A percentile compares a stretch with the other conserved stretches of the same genome.
Conservation (phyloP, 495 filamentous ascomycete genomes). For the Aspergillus bertholletiae region DNA sequence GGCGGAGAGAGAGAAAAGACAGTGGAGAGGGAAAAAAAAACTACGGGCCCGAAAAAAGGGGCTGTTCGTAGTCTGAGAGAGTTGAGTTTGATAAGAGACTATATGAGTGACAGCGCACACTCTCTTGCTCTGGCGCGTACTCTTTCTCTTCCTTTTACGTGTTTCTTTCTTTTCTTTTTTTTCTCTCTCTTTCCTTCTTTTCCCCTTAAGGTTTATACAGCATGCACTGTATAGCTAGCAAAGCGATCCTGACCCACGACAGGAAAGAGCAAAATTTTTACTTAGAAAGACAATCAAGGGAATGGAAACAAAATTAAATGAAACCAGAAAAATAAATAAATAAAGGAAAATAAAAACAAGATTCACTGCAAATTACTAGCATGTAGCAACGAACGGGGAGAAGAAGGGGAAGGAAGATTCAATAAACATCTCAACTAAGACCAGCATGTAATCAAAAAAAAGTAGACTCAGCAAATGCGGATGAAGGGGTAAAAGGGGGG, state of each 20-base stretch:
- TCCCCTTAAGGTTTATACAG: background rate
- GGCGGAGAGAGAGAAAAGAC: conserved; percentile 4
- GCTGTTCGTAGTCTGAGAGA: background rate
- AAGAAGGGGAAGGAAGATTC: background rate
- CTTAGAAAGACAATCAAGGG: no score
- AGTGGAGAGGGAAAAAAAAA: background rate
- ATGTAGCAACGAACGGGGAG: background rate
- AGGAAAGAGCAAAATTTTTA: no score
- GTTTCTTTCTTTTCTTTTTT: background rate
- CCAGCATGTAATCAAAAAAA: background rate
- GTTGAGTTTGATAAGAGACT: background rate
- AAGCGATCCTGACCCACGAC: no score
- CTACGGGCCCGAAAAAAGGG: background rate
- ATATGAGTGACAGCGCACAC: background rate
- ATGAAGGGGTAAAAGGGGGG: background rate
- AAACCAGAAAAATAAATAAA: background rate
- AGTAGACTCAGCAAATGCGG: background rate
- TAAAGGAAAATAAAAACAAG: background rate
- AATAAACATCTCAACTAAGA: background rate
- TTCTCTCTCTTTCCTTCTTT: background rate
- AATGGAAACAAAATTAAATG: no score
- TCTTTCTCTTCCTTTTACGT: background rate
- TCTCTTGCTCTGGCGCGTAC: no score
- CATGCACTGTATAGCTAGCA: no score
- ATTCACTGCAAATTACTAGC: background rate